These are phyloP conservation scores for Zymoseptoria ardabiliae DNA, from an alignment of 2,329 filamentous ascomycete species.

Conservation along the genomic window DNA sequence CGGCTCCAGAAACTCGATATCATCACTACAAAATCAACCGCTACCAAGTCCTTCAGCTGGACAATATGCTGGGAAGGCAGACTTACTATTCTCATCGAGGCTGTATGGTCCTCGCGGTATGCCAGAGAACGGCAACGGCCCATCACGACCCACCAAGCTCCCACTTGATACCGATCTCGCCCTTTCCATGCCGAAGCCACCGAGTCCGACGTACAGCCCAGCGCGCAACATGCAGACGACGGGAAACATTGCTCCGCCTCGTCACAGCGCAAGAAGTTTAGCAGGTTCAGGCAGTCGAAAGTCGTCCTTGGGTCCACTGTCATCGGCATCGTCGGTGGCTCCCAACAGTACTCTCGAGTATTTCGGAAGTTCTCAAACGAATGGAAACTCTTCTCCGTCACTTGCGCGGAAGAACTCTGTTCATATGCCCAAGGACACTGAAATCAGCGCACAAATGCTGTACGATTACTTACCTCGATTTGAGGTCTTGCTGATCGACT, in stretches of 20 bases:
- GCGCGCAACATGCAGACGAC: constrained; percentile 62
- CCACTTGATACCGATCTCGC: constrained; percentile 46
- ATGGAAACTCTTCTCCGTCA: constrained; percentile 7
- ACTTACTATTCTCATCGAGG: constrained; percentile 18
- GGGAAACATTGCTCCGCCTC: constrained; percentile 57
- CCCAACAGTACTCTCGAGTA: constrained; percentile 36
- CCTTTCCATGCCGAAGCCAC: constrained; percentile 58
- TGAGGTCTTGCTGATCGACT: constrained; percentile 74
- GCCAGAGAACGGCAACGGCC: constrained; percentile 34
- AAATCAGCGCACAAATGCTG: constrained; percentile 63
- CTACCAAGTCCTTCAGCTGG: constrained; percentile 37
- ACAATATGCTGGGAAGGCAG: constrained; percentile 27
- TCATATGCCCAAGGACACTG: constrained; percentile 49
- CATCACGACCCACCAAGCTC: constrained; percentile 37
- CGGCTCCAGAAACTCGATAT: constrained; percentile 24
- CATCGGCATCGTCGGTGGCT: constrained; percentile 32
- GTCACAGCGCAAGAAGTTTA: constrained; percentile 57
- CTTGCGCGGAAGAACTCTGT: constrained; percentile 34
- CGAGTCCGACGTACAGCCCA: constrained; percentile 72
- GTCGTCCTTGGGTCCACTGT: constrained; percentile 39
- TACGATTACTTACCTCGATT: constrained; percentile 61
- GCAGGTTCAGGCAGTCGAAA: constrained; percentile 46
- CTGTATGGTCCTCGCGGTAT: constrained; percentile 48
- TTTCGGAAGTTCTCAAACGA: constrained; percentile 30
- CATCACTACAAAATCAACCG: constrained; percentile 21